phyloP scores from a whole-genome alignment of 2,329 filamentous ascomycete genomes.

The Cordyceps javanica region DNA sequence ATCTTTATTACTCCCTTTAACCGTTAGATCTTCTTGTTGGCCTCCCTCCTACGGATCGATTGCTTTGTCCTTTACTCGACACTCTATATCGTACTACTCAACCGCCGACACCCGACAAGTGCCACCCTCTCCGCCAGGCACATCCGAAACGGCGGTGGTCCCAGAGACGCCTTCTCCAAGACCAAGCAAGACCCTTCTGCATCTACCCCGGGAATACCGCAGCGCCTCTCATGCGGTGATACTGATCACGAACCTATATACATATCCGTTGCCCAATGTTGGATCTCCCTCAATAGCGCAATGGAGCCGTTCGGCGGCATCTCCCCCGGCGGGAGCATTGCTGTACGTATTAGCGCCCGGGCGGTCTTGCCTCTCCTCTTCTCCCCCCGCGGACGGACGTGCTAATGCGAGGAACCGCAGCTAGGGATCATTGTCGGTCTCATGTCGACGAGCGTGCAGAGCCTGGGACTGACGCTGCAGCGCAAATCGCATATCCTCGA shows the following conservation, averaged over 20 bases:
- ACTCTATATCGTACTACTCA: background rate
- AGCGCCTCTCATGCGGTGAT: slow-evolving; percentile 19
- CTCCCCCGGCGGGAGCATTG: slow-evolving; percentile 72
- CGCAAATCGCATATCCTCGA: slow-evolving; percentile 97
- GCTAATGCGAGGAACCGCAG: slow-evolving; percentile 36
- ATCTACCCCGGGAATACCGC: background rate
- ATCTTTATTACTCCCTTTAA: background rate
- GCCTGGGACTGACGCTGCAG: slow-evolving; percentile 88
- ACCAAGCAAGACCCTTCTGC: background rate
- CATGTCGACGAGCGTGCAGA: slow-evolving; percentile 89
- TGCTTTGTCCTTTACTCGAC: background rate
- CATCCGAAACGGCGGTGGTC: slow-evolving; percentile 4
- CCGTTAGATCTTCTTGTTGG: background rate
- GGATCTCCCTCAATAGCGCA: slow-evolving; percentile 34
- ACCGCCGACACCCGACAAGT: background rate
- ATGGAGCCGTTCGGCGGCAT: slow-evolving; percentile 72
- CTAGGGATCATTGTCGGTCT: slow-evolving; percentile 91
- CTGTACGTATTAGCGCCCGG: slow-evolving; percentile 44
- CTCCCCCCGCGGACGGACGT: background rate
- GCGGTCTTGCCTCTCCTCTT: too few species aligned
- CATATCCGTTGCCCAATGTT: slow-evolving; percentile 39
- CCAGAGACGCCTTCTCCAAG: background rate
- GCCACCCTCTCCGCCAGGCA: background rate
- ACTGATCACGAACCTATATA: slow-evolving; percentile 15
- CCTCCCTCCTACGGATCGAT: background rate